Conservation (phyloP, 306 rosid species). For the Oxytropis ochrocephala region DNA sequence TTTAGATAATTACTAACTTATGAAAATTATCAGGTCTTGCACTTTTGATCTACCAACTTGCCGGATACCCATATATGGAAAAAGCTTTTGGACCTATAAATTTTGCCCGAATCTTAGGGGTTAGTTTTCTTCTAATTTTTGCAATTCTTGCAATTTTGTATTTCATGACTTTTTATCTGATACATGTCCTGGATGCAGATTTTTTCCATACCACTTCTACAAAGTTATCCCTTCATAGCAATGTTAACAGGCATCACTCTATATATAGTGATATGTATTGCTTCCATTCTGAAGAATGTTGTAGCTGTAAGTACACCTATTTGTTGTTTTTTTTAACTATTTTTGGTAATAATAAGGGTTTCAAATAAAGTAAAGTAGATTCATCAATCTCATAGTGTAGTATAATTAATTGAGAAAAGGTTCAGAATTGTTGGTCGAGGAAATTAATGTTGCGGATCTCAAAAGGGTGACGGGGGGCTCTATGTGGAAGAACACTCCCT, state of each 20-base stretch:
- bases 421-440: too few relatives aligned
- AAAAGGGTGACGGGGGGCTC: too few relatives aligned
- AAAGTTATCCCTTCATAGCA: conserved; percentile 38
- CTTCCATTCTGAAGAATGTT: conserved; percentile 27
- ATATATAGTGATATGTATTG: conserved; percentile 19
- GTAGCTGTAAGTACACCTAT: conserved; percentile 19
- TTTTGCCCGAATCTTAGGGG: conserved; percentile 45
- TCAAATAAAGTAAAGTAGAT: background rate
- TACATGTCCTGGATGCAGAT: conserved; percentile 19
- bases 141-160: background rate
- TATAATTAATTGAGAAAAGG: background rate
- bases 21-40: conserved; percentile 42
- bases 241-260: conserved; percentile 32
- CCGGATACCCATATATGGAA: conserved; percentile 43
- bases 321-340: background rate
- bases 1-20: background rate
- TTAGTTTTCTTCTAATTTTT: conserved; percentile 26
- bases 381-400: background rate
- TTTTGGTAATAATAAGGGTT: background rate
- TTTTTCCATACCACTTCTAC: conserved; percentile 34
- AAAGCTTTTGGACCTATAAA: conserved; percentile 42
- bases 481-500: too few relatives aligned
- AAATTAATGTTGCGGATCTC: too few relatives aligned
- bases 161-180: background rate
- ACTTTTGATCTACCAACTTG: conserved; percentile 48